These are phyloP conservation scores for Fraxinus nigra DNA, from an alignment of 305 asterid genomes.

Conservation along the genomic window DNA sequence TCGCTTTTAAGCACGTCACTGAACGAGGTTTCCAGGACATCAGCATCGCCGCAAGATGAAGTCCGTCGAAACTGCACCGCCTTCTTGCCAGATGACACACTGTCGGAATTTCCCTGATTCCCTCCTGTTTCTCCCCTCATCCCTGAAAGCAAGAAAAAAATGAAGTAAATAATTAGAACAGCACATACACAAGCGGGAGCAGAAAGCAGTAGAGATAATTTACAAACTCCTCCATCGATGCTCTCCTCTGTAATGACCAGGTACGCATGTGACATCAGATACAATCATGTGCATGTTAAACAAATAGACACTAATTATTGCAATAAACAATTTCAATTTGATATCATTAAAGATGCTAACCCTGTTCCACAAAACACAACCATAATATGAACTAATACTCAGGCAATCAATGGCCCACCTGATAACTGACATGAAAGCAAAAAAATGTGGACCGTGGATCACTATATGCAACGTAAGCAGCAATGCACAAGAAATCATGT, in stretches of 20 bases:
- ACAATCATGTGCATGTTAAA: not conserved
- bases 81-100: conserved; percentile 38
- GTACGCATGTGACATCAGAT: not conserved
- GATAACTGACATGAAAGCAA: not conserved
- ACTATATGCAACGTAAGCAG: not conserved
- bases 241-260: not conserved
- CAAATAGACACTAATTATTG: not conserved
- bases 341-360: not conserved
- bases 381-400: not conserved
- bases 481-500: not conserved
- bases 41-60: conserved; percentile 76
- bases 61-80: conserved; percentile 63
- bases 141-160: not conserved
- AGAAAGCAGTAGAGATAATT: not conserved
- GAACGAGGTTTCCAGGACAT: conserved; percentile 83
- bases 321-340: not conserved
- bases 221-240: not conserved
- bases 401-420: not conserved
- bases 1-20: conserved; percentile 95
- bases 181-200: not conserved
- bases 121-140: conserved; percentile 36
- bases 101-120: conserved; percentile 43
- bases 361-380: not conserved
- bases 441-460: not conserved
- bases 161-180: not conserved